These are phyloP conservation scores for Blastocrithidia nonstop DNA, from an alignment of 208 protist genomes.

Conservation along the genomic window DNA sequence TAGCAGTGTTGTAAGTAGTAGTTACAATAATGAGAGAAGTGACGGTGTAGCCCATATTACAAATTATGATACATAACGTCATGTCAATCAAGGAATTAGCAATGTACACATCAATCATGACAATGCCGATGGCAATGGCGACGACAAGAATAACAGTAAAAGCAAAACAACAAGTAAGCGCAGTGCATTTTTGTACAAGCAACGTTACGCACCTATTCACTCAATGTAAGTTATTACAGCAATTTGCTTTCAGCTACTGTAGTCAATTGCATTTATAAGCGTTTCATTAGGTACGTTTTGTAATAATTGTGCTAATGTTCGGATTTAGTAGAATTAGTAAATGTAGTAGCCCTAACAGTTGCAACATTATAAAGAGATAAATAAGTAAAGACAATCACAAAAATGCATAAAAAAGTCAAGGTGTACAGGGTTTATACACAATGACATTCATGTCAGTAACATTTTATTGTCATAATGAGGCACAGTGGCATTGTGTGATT, in stretches of 20 bases:
- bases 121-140: background rate
- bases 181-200: conserved; percentile 5
- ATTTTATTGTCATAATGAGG: conserved; percentile 32
- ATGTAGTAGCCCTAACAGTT: no score
- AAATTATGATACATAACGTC: no score
- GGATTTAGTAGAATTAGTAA: no score
- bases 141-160: conserved; percentile 9
- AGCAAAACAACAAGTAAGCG: conserved; percentile 2
- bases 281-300: no score
- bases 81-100: no score
- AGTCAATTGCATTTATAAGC: conserved; percentile 26
- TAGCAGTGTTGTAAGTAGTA: background rate
- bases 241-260: conserved; percentile 51
- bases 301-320: no score
- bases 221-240: conserved; percentile 21
- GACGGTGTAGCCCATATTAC: no score
- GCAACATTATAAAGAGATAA: no score
- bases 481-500: conserved; percentile 61
- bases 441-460: conserved; percentile 76
- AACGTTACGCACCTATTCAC: conserved; percentile 20
- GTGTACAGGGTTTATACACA: conserved; percentile 53
- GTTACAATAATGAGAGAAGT: conserved; percentile 4
- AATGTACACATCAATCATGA: no score
- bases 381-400: no score
- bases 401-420: background rate